Evolutionary conservation across 805 yeast species (phyloP).

Genomic region (Zygosaccharomyces pseudorouxii): DNA sequence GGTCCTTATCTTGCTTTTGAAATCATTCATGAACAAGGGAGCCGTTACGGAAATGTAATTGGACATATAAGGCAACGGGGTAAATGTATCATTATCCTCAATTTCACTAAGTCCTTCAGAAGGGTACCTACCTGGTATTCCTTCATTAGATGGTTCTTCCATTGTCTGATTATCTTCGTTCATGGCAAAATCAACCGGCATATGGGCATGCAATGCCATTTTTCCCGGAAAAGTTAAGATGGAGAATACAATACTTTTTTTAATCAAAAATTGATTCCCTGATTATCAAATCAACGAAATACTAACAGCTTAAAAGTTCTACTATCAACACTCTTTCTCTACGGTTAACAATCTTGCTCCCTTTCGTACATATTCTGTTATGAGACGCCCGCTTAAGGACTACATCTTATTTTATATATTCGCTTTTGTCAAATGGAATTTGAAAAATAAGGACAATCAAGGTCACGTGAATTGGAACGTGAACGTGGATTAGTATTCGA

Average conservation of each 20-base stretch:
- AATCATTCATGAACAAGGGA: constrained; percentile 2
- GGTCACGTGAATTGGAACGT: background rate
- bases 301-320: too few species aligned
- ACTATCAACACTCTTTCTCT: background rate
- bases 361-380: background rate
- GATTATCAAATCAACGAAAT: too few species aligned
- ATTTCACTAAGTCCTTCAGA: background rate
- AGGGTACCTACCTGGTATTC: background rate
- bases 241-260: too few species aligned
- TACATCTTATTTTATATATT: background rate
- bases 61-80: constrained; percentile 12
- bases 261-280: too few species aligned
- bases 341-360: background rate
- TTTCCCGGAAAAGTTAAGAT: background rate
- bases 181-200: background rate
- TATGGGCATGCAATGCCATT: background rate
- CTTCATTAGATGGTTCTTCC: background rate
- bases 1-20: constrained; percentile 6
- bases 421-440: background rate
- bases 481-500: too few species aligned
- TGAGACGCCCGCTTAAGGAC: background rate
- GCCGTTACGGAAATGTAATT: constrained; percentile 15
- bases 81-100: background rate
- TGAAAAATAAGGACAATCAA: constrained; percentile 1
- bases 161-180: background rate